Conservation (phyloP, 2,329 filamentous ascomycete species). For the Didymella segeticola region DNA sequence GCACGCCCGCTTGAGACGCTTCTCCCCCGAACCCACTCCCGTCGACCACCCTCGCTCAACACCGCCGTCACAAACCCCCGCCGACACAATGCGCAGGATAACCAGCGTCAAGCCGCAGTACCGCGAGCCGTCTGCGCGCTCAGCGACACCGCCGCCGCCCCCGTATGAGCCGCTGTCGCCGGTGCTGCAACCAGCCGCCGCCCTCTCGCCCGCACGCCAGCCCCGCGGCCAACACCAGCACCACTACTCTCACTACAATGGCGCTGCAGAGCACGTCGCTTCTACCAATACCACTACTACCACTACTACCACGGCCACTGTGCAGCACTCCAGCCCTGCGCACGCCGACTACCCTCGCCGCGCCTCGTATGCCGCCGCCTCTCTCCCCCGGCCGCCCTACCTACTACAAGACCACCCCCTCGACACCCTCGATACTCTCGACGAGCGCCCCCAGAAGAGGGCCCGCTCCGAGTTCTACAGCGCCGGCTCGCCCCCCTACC, state of each 20-base stretch:
- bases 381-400: constrained; percentile 27
- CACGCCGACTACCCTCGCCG: constrained; percentile 33
- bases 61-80: no score
- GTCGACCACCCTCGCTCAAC: background rate
- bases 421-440: constrained; percentile 20
- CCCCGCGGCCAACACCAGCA: constrained; percentile 24
- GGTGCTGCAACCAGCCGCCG: constrained; percentile 30
- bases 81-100: constrained; percentile 39
- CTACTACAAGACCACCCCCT: constrained; percentile 27
- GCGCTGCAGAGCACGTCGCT: constrained; percentile 8
- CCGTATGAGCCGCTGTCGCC: constrained; percentile 48
- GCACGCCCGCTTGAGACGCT: constrained; percentile 32
- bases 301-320: constrained; percentile 28
- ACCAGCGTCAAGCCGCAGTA: constrained; percentile 46
- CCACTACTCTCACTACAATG: constrained; percentile 17
- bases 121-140: constrained; percentile 38
- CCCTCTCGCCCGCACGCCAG: constrained; percentile 28
- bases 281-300: constrained; percentile 5
- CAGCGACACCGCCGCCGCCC: constrained; percentile 42
- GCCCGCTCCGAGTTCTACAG: constrained; percentile 64
- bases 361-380: constrained; percentile 26
- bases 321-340: constrained; percentile 47
- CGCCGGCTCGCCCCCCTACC: constrained; percentile 48
- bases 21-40: constrained; percentile 13
- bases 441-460: constrained; percentile 65